Base-by-base conservation (phyloP, 1,284 basidiomycete genomes). In the Rhodofomes roseus region DNA sequence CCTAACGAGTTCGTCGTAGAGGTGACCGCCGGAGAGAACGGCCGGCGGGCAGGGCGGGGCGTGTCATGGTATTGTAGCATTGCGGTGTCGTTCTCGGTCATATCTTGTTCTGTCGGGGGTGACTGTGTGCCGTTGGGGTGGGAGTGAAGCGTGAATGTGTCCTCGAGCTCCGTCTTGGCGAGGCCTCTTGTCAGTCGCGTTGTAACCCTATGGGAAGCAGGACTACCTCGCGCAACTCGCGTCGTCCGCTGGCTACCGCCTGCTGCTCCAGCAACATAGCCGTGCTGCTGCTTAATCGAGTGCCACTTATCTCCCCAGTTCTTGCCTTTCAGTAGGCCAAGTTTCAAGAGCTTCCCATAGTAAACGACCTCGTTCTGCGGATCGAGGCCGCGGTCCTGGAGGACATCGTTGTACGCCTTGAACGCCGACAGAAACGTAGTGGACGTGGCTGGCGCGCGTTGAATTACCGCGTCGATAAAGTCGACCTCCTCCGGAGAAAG, bases 251-350 rank as follows among this genome's bases (percentile, higher is more conserved):
- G 65, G 6, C 56, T 58, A n/a, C 62, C 57, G 7, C 59, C 52
- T 20, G 60, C 41, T 14, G 58, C 50, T 22, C 56, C 57, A 31
- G 66, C 57, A 14, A 53, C 56, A 27, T 81, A 80, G 14, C 77
- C 77, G 63, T 84, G 72, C 62, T 84, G 83, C 37, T 70, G 69
- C 74, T 89, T 92, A 51, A 90, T 84, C 60, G 76, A 76, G 31
- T 75, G 74, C 91, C 91, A 93, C 71, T 92, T 92, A 43, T 86
- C 86, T 23, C 78, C 81, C 90, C 90, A 93, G 67, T 81, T 87
- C 56, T 77, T 77, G 16, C 89, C 91, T 73, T 84, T 89, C 68
- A 93, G 68, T 29, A 87, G 90, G 46, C 89, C 89, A 4, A 93
- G 76, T 70, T 93, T 92, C 61, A 93, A 73, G 36, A 93, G 73